Conservation (phyloP, 2,329 filamentous ascomycete species). For the Epichloe glyceriae region DNA sequence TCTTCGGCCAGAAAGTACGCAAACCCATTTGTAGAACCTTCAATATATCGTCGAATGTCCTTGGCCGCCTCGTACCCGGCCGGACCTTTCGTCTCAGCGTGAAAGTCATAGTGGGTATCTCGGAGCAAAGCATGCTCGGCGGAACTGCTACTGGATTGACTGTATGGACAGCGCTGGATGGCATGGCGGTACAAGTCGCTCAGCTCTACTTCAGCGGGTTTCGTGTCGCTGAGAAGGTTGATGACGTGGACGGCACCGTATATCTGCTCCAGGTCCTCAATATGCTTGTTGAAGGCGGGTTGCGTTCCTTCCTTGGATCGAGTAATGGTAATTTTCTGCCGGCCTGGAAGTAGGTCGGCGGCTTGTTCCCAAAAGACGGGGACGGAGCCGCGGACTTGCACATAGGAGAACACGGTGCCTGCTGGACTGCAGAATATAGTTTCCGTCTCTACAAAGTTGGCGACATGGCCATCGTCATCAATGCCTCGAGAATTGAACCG, state of each 20-base stretch:
- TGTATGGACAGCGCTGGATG: conserved; percentile 61
- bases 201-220: conserved; percentile 74
- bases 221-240: conserved; percentile 84
- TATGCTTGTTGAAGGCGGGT: conserved; percentile 90
- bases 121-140: conserved; percentile 61
- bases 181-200: conserved; percentile 69
- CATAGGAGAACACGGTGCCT: conserved; percentile 77
- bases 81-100: conserved; percentile 80
- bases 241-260: conserved; percentile 90
- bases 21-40: conserved; percentile 70
- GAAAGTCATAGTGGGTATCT: conserved; percentile 88
- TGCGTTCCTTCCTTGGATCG: conserved; percentile 82
- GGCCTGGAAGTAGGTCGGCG: conserved; percentile 73
- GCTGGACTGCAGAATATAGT: conserved; percentile 79
- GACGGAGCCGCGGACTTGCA: conserved; percentile 82
- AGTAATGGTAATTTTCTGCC: conserved; percentile 89
- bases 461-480: conserved; percentile 92
- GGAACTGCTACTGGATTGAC: conserved; percentile 39
- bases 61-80: conserved; percentile 84
- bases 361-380: conserved; percentile 96
- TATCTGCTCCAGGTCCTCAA: conserved; percentile 68
- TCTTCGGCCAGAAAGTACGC: conserved; percentile 84
- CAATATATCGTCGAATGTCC: conserved; percentile 67
- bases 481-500: conserved; percentile 96
- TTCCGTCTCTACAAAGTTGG: conserved; percentile 98